Conservation (phyloP, 805 yeast species). For the Blastobotrys peoriensis region DNA sequence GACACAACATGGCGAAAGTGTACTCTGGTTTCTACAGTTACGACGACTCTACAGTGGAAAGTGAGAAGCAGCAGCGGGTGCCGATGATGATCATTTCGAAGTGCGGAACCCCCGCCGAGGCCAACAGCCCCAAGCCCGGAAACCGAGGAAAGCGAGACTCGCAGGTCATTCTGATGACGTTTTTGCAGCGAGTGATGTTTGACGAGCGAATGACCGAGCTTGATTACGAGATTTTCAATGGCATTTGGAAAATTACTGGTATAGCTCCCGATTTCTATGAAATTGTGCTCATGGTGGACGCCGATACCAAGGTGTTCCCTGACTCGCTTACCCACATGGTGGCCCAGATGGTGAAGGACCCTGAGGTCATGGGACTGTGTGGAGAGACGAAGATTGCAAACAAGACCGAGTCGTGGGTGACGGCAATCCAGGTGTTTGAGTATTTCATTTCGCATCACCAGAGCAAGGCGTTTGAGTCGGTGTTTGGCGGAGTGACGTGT, state of each 20-base stretch:
- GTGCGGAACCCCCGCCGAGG: conserved; percentile 87
- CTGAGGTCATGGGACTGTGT: conserved; percentile 84
- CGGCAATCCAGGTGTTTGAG: conserved; percentile 89
- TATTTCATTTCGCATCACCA: conserved; percentile 92
- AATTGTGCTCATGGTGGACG: conserved; percentile 85
- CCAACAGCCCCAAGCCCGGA: conserved; percentile 70
- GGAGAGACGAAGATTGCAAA: conserved; percentile 92
- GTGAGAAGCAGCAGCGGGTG: conserved; percentile 72
- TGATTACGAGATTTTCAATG: conserved; percentile 69
- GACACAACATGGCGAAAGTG: conserved; percentile 97
- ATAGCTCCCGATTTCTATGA: conserved; percentile 80
- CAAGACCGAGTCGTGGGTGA: conserved; percentile 79
- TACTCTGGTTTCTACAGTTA: conserved; percentile 92
- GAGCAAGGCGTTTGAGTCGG: conserved; percentile 91
- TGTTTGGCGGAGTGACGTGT: conserved; percentile 91
- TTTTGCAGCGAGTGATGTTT: conserved; percentile 78
- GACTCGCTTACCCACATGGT: conserved; percentile 86
- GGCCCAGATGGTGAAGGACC: conserved; percentile 84
- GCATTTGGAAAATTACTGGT: conserved; percentile 80
- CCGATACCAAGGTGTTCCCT: conserved; percentile 84
- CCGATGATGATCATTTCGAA: conserved; percentile 73
- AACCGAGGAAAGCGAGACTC: conserved; percentile 93
- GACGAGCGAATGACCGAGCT: conserved; percentile 92
- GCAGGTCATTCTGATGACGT: conserved; percentile 84
- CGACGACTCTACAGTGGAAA: conserved; percentile 65